These are phyloP conservation scores for Diutina sp. DNA, from an alignment of 1,139 yeast genomes.

Conservation along the genomic window DNA sequence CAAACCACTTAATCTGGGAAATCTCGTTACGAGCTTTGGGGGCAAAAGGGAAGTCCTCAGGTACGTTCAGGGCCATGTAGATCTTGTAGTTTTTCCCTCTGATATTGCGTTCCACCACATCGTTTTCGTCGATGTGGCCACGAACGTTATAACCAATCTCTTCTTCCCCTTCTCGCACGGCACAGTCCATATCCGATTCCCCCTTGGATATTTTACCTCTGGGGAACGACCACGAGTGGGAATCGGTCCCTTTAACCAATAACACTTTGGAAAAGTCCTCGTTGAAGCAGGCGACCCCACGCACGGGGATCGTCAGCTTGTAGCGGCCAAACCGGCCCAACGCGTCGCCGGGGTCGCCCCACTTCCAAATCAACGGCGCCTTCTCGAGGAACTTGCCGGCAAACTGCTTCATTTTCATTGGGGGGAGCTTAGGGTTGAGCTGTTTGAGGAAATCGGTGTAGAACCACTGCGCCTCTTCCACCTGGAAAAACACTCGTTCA, in stretches of 20 bases:
- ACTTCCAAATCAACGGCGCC: conserved; percentile 80
- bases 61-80: conserved; percentile 65
- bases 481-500: conserved; percentile 83
- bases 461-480: conserved; percentile 98
- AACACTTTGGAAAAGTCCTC: conserved; percentile 56
- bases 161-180: conserved; percentile 86
- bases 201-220: conserved; percentile 93
- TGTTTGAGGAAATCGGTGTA: conserved; percentile 76
- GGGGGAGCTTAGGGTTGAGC: conserved; percentile 65
- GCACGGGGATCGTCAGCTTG: conserved; percentile 84
- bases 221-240: conserved; percentile 90
- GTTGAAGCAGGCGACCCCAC: conserved; percentile 89
- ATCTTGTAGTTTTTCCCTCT: conserved; percentile 80
- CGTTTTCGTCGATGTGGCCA: conserved; percentile 52
- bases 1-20: conserved; percentile 37
- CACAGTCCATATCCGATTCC: conserved; percentile 84
- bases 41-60: conserved; percentile 59
- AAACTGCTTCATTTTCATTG: conserved; percentile 70
- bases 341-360: conserved; percentile 73
- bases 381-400: conserved; percentile 58
- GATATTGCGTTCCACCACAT: conserved; percentile 70
- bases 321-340: conserved; percentile 68
- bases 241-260: conserved; percentile 77
- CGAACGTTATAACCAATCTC: conserved; percentile 90
- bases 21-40: conserved; percentile 88